phyloP scores from a whole-genome alignment of 2,329 filamentous ascomycete genomes.

The Sclerotinia subarctica region DNA sequence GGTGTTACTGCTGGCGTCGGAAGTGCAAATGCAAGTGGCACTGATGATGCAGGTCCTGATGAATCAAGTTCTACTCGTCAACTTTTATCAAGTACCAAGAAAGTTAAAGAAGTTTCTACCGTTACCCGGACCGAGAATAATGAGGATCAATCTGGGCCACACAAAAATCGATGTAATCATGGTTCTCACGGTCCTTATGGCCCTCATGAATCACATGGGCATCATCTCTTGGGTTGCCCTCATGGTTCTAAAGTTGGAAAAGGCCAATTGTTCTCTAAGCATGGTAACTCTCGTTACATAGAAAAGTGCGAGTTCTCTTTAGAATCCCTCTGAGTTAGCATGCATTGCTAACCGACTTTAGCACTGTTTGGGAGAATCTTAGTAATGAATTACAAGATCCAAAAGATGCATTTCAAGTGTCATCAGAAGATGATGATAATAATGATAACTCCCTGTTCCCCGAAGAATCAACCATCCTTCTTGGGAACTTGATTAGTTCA shows the following conservation, averaged over 20 bases:
- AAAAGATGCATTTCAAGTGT: slow-evolving; percentile 37
- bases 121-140: neutral
- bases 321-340: neutral
- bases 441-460: slow-evolving; percentile 34
- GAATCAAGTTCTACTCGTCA: neutral
- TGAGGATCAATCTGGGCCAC: neutral
- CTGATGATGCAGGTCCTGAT: neutral
- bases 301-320: slow-evolving; percentile 29
- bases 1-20: neutral
- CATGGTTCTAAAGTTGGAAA: slow-evolving; percentile 5
- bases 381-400: slow-evolving; percentile 35
- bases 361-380: slow-evolving; percentile 36
- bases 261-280: slow-evolving; percentile 28
- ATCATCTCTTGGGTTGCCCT: neutral
- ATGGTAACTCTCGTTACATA: slow-evolving; percentile 33
- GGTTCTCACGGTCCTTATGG: neutral
- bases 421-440: slow-evolving; percentile 36
- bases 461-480: slow-evolving; percentile 44
- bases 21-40: slow-evolving; percentile 10
- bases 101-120: neutral
- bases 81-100: neutral
- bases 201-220: neutral
- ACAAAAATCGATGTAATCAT: neutral
- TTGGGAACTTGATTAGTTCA: slow-evolving; percentile 44
- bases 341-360: slow-evolving; percentile 15